Conservation (phyloP, 2,329 filamentous ascomycete species). For the Hirsutella minnesotensis region DNA sequence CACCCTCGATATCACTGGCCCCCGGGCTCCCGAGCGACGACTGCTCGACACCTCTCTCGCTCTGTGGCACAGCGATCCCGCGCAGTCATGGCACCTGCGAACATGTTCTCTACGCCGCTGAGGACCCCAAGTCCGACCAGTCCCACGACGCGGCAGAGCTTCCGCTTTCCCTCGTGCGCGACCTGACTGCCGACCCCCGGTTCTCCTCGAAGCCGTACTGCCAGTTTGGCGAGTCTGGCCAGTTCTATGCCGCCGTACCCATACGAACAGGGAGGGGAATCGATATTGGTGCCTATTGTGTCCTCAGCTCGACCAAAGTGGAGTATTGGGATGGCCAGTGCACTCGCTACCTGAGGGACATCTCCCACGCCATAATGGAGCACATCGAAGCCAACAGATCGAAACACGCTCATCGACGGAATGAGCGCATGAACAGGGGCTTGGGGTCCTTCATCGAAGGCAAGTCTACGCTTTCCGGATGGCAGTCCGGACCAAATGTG, state of each 20-base stretch:
- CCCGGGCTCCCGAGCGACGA: slow-evolving; percentile 7
- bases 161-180: slow-evolving; percentile 20
- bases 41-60: slow-evolving; percentile 9
- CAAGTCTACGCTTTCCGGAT: slow-evolving; percentile 15
- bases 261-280: slow-evolving; percentile 26
- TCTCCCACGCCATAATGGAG: slow-evolving; percentile 20
- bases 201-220: slow-evolving; percentile 16
- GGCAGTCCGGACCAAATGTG: slow-evolving; percentile 5
- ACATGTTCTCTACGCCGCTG: slow-evolving; percentile 9
- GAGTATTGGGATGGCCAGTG: slow-evolving; percentile 13
- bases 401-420: slow-evolving; percentile 15
- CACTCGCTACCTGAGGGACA: slow-evolving; percentile 13
- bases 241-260: slow-evolving; percentile 29
- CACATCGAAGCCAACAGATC: slow-evolving; percentile 21
- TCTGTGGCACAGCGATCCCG: slow-evolving; percentile 20
- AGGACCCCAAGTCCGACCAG: neutral
- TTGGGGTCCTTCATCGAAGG: slow-evolving; percentile 24
- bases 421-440: slow-evolving; percentile 24
- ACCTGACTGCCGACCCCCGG: slow-evolving; percentile 19
- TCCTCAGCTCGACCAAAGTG: slow-evolving; percentile 10
- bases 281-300: slow-evolving; percentile 28
- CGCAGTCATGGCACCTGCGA: slow-evolving; percentile 17
- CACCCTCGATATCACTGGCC: slow-evolving; percentile 24
- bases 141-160: slow-evolving; percentile 8
- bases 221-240: slow-evolving; percentile 9